Evolutionary conservation across 2,329 filamentous ascomycete species (phyloP).

Genomic region (Hypomyces rosellus): DNA sequence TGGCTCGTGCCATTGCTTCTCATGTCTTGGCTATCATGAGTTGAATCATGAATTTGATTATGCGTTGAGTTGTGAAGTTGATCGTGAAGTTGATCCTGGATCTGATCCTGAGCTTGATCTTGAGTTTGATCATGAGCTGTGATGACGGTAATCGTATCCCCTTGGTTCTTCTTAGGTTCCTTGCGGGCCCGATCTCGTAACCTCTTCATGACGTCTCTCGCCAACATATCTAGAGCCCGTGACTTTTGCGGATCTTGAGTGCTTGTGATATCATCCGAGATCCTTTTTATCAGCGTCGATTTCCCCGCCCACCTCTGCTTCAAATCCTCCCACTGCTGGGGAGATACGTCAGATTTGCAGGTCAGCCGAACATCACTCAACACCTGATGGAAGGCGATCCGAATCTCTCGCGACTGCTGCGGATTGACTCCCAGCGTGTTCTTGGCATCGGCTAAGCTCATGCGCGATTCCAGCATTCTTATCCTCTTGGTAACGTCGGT

Average conservation of each 20-base stretch:
- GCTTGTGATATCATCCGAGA: slow-evolving; percentile 43
- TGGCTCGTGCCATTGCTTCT: slow-evolving; percentile 13
- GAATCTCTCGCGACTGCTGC: slow-evolving; percentile 48
- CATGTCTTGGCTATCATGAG: slow-evolving; percentile 6
- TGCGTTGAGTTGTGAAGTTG: too few species aligned
- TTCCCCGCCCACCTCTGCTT: slow-evolving; percentile 61
- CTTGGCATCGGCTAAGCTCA: slow-evolving; percentile 70
- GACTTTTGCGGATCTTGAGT: slow-evolving; percentile 52
- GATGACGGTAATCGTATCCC: too few species aligned
- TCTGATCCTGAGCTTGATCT: too few species aligned
- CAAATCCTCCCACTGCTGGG: slow-evolving; percentile 64
- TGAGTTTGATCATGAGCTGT: too few species aligned
- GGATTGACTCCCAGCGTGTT: slow-evolving; percentile 46
- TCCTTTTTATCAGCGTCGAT: slow-evolving; percentile 47
- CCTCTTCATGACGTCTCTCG: slow-evolving; percentile 72
- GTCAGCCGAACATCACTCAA: slow-evolving; percentile 61
- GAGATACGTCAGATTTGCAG: slow-evolving; percentile 65
- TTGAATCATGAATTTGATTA: neutral
- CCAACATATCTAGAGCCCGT: slow-evolving; percentile 64
- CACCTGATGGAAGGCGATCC: slow-evolving; percentile 59
- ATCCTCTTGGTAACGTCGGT: slow-evolving; percentile 77
- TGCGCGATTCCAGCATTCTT: slow-evolving; percentile 55
- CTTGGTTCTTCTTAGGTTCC: slow-evolving; percentile 28
- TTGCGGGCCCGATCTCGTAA: slow-evolving; percentile 57
- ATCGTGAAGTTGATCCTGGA: too few species aligned